Evolutionary conservation across 352 stramenopile genomes (phyloP).

Genomic region (Globisporangium viniferum): DNA sequence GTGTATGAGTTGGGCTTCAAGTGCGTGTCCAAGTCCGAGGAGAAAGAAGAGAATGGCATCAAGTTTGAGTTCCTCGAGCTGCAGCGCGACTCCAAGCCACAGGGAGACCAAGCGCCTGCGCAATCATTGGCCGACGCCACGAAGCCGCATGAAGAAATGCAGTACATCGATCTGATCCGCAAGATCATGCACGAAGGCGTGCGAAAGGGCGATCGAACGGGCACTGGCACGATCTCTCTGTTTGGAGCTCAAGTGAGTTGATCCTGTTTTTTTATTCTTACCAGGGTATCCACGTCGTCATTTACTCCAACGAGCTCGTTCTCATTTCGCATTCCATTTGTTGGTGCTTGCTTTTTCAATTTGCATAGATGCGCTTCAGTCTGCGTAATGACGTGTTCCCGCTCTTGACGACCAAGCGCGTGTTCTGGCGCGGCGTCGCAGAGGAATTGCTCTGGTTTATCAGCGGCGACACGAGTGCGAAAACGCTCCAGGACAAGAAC

Average conservation of each 20-base stretch:
- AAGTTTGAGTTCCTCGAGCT: slow-evolving; percentile 79
- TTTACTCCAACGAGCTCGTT: slow-evolving; percentile 2
- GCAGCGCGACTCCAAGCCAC: slow-evolving; percentile 23
- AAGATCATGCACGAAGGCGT: slow-evolving; percentile 95
- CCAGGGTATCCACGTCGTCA: not conserved
- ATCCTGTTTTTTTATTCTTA: not conserved
- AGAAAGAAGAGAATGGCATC: slow-evolving; percentile 76
- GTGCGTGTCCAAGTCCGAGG: slow-evolving; percentile 37
- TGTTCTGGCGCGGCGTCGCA: slow-evolving; percentile 98
- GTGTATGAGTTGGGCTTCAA: slow-evolving; percentile 54
- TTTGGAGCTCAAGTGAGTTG: slow-evolving; percentile 96
- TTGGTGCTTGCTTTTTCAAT: not conserved
- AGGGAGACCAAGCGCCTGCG: slow-evolving; percentile 4
- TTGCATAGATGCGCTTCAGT: slow-evolving; percentile 87
- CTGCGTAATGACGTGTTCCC: slow-evolving; percentile 95
- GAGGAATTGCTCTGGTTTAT: slow-evolving; percentile 99
- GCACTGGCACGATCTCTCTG: slow-evolving; percentile 97
- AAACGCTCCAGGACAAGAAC: slow-evolving; percentile 95
- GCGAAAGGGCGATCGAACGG: slow-evolving; percentile 95
- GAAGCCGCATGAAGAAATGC: slow-evolving; percentile 53
- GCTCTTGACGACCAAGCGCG: slow-evolving; percentile 98
- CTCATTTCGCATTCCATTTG: not conserved
- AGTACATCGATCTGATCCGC: slow-evolving; percentile 92
- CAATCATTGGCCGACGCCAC: slow-evolving; percentile 7
- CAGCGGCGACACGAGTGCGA: slow-evolving; percentile 95